Evolutionary conservation across 2,329 filamentous ascomycete genomes (phyloP).

Genomic region (Drechslera avenae): DNA sequence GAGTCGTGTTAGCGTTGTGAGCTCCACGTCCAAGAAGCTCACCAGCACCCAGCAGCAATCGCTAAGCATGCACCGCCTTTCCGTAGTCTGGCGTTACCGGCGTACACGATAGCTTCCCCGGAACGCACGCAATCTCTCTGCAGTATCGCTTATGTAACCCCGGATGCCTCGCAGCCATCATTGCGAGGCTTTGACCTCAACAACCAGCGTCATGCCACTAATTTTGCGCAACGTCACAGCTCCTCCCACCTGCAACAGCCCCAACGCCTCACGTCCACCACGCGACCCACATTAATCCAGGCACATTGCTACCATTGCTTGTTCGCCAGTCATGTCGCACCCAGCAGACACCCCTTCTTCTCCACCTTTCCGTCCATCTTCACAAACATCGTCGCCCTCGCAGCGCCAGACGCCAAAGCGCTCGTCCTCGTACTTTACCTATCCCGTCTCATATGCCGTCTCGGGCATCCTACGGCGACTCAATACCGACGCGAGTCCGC

Average conservation of each 20-base stretch:
- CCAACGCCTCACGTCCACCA: slow-evolving; percentile 25
- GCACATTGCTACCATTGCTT: slow-evolving; percentile 10
- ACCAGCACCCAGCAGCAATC: slow-evolving; percentile 12
- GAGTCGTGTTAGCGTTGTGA: slow-evolving; percentile 27
- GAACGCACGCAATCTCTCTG: not conserved
- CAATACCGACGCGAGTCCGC: slow-evolving; percentile 48
- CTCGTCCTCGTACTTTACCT: slow-evolving; percentile 54
- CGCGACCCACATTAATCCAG: slow-evolving; percentile 33
- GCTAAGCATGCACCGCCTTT: slow-evolving; percentile 13
- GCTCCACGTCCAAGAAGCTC: slow-evolving; percentile 16
- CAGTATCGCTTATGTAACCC: slow-evolving; percentile 13
- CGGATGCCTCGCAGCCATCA: slow-evolving; percentile 3
- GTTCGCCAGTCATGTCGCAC: slow-evolving; percentile 35
- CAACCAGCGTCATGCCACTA: slow-evolving; percentile 32
- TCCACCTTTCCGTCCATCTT: slow-evolving; percentile 18
- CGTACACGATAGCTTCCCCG: not conserved
- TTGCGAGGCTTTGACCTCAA: slow-evolving; percentile 6
- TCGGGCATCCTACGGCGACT: slow-evolving; percentile 55
- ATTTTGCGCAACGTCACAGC: slow-evolving; percentile 35
- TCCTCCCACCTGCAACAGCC: slow-evolving; percentile 20
- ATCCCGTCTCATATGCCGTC: slow-evolving; percentile 56
- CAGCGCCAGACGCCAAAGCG: slow-evolving; percentile 22
- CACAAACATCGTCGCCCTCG: slow-evolving; percentile 13
- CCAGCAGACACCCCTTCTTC: slow-evolving; percentile 25
- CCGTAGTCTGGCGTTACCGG: not conserved